phyloP scores from a whole-genome alignment of 2,329 filamentous ascomycete genomes.

The Cladosporium sphaerospermum region DNA sequence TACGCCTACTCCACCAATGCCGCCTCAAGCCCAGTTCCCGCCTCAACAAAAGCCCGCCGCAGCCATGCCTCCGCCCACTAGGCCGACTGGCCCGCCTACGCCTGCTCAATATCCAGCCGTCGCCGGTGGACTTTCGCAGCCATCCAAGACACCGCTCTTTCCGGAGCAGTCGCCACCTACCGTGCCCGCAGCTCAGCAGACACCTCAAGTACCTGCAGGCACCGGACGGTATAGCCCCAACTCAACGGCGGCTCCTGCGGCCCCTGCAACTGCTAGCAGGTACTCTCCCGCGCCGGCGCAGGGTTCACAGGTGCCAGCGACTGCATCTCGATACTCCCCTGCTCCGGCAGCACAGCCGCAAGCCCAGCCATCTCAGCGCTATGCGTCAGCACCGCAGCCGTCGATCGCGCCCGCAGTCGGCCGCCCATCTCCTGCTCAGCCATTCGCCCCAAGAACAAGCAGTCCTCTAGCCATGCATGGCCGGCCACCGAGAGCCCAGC shows the following conservation, averaged over 20 bases:
- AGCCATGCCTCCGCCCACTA: conserved; percentile 1
- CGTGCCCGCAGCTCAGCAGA: conserved; percentile 17
- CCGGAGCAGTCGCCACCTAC: conserved; percentile 32
- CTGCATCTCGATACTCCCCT: conserved; percentile 52
- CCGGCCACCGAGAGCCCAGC: conserved; percentile 22
- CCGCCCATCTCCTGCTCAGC: conserved; percentile 33
- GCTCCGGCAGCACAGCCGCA: conserved; percentile 36
- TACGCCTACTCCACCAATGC: conserved; percentile 11
- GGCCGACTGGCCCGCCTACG: conserved; percentile 16
- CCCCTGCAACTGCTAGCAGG: conserved; percentile 21
- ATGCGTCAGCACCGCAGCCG: conserved; percentile 33
- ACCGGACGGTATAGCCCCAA: conserved; percentile 2
- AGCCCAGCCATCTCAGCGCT: conserved; percentile 29
- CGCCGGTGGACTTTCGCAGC: conserved; percentile 33
- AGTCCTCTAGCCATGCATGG: conserved; percentile 51
- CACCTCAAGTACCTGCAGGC: conserved; percentile 18
- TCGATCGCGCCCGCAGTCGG: conserved; percentile 17
- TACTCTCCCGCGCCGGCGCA: conserved; percentile 33
- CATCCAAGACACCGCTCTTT: conserved; percentile 35
- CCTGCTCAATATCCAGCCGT: conserved; percentile 18
- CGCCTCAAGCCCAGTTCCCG: conserved; percentile 14
- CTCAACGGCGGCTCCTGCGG: conserved; percentile 25
- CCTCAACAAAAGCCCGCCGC: conserved; percentile 14
- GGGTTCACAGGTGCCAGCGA: conserved; percentile 33
- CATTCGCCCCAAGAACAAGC: conserved; percentile 59